Conservation (phyloP, 176 grass and related monocot species). For the Pontederia crassipes region DNA sequence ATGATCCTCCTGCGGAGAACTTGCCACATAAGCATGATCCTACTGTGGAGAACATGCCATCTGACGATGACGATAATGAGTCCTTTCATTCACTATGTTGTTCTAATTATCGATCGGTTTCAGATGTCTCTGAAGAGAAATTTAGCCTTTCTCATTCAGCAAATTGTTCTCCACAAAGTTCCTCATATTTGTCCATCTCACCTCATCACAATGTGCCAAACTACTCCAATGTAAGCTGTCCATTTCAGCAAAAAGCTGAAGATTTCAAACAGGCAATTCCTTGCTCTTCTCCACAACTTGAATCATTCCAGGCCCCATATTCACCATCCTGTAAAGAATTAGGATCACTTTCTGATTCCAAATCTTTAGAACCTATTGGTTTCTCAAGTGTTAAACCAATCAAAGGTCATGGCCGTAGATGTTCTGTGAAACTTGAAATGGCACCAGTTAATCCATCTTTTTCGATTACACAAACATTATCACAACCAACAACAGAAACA, state of each 20-base stretch:
- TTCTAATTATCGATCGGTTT: slow-evolving; percentile 29
- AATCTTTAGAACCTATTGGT: too few species aligned
- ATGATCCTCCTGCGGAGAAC: too few species aligned
- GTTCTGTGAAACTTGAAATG: too few species aligned
- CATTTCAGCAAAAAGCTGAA: not conserved
- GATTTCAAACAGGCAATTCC: too few species aligned
- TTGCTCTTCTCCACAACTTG: too few species aligned
- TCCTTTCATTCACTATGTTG: not conserved
- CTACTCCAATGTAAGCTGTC: not conserved
- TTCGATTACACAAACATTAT: not conserved
- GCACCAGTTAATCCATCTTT: not conserved
- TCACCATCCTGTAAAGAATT: too few species aligned
- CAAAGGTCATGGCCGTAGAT: too few species aligned
- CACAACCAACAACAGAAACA: not conserved
- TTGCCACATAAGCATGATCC: not conserved
- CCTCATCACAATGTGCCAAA: not conserved
- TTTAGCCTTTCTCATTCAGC: slow-evolving; percentile 14
- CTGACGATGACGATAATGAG: not conserved
- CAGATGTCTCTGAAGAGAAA: slow-evolving; percentile 31
- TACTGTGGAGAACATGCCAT: not conserved
- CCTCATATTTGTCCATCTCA: slow-evolving; percentile 10
- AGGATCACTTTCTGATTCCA: too few species aligned
- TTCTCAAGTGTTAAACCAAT: too few species aligned
- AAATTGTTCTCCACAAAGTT: slow-evolving; percentile 11
- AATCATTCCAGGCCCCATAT: too few species aligned